Evolutionary conservation across 2,329 filamentous ascomycete species (phyloP), one percentile per base, ranked within the genome.

Genomic region (Ascochyta fabae): DNA sequence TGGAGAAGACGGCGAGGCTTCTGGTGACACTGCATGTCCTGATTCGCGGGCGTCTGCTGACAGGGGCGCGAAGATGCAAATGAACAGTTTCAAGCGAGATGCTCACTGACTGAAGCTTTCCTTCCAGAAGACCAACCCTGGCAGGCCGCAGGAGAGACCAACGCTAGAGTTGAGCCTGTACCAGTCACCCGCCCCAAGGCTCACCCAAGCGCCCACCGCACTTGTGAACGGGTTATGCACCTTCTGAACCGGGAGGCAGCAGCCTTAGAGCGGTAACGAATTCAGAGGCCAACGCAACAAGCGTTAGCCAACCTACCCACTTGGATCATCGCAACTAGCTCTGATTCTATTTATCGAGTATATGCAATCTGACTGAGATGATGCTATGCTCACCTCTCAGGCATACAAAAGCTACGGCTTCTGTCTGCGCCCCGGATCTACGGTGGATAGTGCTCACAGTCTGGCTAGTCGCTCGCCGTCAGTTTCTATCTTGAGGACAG

Each of bases 151-250:
- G 61, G 44, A 56, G 57, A 61, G 62, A 45, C 60, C 65, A 67
- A 52, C 59, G 63, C 66, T 71, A 69, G 60, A 56, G 53, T 56
- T 62, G 58, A 58, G 64, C 62, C 67, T 68, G 62, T 64, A 58
- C 47, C 62, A 64, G 70, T 70, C 53, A 65, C 59, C 62, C 59
- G 61, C 60, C 60, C 67, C 69, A 67, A 71, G 70, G 70, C 71
- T 70, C 69, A 73, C 66, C 70, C 59, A 62, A 65, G 61, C 62
- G 51, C 61, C 68, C 67, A 69, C 65, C 55, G 64, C 69, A 70
- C 57, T 71, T 72, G 69, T 70, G 69, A 68, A 72, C 48, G 62
- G 59, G 45, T 72, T 70, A 70, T 72, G 70, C 69, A 70, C 65
- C 65, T 57, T 56, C 67, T 69, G 53, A 59, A 70, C 62, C 62